Evolutionary conservation across 2,329 filamentous ascomycete genomes (phyloP), one percentile per base, ranked within the genome.

Genomic region (Xylariaceae sp.): DNA sequence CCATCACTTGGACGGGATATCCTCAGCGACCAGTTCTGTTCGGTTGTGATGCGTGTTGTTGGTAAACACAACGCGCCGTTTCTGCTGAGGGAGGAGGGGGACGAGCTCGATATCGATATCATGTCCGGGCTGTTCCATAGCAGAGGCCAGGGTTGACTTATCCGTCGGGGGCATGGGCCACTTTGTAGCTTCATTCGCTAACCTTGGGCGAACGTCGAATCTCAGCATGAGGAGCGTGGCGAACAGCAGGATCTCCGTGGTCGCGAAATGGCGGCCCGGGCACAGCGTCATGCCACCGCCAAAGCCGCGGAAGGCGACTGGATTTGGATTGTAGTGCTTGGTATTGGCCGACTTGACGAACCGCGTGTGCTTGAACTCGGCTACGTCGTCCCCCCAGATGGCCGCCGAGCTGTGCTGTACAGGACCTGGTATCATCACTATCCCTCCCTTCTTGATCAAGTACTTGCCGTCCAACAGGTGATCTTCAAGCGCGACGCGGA

Each of bases 231-330:
- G 4, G 2, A 47, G 12, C 1, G 24, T 31, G 14, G 35, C 36
- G n/a, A 47, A 49, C 11, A 31, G 29, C 9, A 49, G 12, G 9
- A 44, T 40, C 30, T 49, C 38, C 1, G 40, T 44, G 2, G 35
- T 31, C 3, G 46, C 44, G 16, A 49, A 44, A 13, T 49, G 40
- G 7, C 46, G 44, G 2, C 44, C 38, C 4, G 38, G 40, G 9
- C 43, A 47, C 9, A 44, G 38, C 2, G 35, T 43, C 14, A 43
- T 27, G 1, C 40, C 45, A 0, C 39, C 33, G 11, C 45, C 43
- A 26, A 48, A 46, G 2, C 32, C 45, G 2, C 45, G 36, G 14
- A 48, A 43, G 3, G 42, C 39, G 1, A 38, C n/a, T n/a, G n/a
- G n/a, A n/a, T n/a, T 34, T 2, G 43, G 38, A 4, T 49, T 42